Evolutionary conservation across 1,284 basidiomycete genomes (phyloP).

Genomic region (Trametes hirsuta): DNA sequence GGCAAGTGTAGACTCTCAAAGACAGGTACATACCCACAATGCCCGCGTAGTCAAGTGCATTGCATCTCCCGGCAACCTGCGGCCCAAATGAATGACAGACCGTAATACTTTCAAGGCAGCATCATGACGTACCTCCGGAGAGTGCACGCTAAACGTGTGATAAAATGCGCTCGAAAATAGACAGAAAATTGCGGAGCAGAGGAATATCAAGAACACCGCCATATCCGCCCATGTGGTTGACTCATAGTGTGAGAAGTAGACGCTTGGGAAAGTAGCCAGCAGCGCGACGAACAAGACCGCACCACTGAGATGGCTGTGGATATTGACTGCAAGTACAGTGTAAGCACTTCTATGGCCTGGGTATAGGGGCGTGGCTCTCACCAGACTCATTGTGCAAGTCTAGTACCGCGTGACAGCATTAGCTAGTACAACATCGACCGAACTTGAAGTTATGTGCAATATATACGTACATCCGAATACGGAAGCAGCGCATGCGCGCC

Average conservation of each 20-base stretch:
- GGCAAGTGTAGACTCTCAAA: not conserved
- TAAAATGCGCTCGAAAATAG: conserved; percentile 76
- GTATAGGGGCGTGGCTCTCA: conserved; percentile 33
- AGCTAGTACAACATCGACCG: not conserved
- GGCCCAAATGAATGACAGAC: conserved; percentile 8
- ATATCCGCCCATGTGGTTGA: conserved; percentile 66
- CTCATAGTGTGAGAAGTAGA: conserved; percentile 52
- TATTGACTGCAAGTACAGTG: conserved; percentile 67
- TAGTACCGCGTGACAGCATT: conserved; percentile 34
- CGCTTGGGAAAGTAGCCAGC: conserved; percentile 53
- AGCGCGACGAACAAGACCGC: conserved; percentile 71
- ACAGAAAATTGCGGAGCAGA: conserved; percentile 76
- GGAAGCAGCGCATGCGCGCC: conserved; percentile 68
- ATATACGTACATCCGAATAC: conserved; percentile 70
- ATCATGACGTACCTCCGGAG: conserved; percentile 51
- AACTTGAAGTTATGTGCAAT: not conserved
- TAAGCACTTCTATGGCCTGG: not conserved
- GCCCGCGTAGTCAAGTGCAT: conserved; percentile 74
- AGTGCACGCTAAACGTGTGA: conserved; percentile 81
- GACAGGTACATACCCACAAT: conserved; percentile 49
- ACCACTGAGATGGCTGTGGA: conserved; percentile 85
- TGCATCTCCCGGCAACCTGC: conserved; percentile 36
- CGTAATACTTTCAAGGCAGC: not conserved
- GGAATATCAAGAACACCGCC: conserved; percentile 68
- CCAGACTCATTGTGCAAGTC: conserved; percentile 87